phyloP scores from a whole-genome alignment of 2,329 filamentous ascomycete genomes.

The Talaromyces marneffei region DNA sequence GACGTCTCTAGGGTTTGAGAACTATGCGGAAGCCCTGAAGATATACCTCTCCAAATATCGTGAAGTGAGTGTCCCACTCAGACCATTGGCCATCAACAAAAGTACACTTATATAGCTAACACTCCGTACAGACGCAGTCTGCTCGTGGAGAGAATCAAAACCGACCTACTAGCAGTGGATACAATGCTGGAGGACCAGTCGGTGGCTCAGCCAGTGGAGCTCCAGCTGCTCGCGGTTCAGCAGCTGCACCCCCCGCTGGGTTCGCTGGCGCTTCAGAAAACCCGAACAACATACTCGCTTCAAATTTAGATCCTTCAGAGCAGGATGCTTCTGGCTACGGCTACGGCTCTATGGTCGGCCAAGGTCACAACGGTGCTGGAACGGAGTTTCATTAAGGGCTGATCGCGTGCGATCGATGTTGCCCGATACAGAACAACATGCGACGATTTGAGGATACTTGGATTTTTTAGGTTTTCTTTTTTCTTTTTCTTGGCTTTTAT shows the following conservation, averaged over 20 bases:
- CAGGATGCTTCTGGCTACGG: conserved; percentile 42
- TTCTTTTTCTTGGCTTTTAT: neutral
- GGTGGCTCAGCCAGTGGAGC: conserved; percentile 28
- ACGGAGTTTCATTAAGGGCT: conserved; percentile 38
- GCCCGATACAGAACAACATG: neutral
- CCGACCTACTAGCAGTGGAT: conserved; percentile 49
- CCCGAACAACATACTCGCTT: conserved; percentile 41
- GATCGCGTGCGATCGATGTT: neutral
- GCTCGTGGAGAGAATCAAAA: conserved; percentile 62
- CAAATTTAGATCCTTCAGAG: conserved; percentile 40
- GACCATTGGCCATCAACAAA: no score
- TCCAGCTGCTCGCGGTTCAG: conserved; percentile 24
- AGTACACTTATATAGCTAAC: conserved; percentile 32
- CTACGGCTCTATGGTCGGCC: conserved; percentile 42
- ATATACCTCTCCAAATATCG: conserved; percentile 97
- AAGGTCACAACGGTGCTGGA: conserved; percentile 44
- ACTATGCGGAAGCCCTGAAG: conserved; percentile 95
- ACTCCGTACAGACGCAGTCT: conserved; percentile 67
- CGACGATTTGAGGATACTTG: conserved; percentile 6
- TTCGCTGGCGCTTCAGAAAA: conserved; percentile 36
- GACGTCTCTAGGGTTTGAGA: conserved; percentile 98
- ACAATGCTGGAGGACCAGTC: conserved; percentile 35
- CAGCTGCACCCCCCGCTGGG: conserved; percentile 25
- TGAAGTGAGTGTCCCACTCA: conserved; percentile 66
- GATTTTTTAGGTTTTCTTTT: neutral